Evolutionary conservation across 1,284 basidiomycete species (phyloP).

Genomic region (Ceratorhiza oryzae-sativae): DNA sequence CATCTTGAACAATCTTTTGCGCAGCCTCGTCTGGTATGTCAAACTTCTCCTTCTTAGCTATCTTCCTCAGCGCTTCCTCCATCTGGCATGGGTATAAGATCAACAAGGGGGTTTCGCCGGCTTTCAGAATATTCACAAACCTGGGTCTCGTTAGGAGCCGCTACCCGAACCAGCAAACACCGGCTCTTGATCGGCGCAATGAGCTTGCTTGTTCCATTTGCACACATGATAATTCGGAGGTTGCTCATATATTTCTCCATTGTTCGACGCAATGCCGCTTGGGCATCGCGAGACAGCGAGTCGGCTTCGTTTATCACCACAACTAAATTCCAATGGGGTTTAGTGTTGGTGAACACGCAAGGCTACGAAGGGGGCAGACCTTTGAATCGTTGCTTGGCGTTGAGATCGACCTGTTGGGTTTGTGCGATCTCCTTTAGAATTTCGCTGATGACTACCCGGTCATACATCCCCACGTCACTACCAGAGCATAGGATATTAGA

Average conservation of each 20-base stretch:
- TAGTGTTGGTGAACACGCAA: neutral
- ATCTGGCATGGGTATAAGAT: conserved; percentile 62
- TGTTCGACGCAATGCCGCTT: conserved; percentile 94
- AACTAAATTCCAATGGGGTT: conserved; percentile 61
- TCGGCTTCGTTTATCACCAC: conserved; percentile 99
- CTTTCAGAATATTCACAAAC: conserved; percentile 54
- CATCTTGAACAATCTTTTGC: conserved; percentile 77
- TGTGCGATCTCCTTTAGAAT: conserved; percentile 98
- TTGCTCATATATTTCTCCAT: conserved; percentile 99
- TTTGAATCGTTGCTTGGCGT: conserved; percentile 96
- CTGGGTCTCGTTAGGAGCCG: conserved; percentile 83
- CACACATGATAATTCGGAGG: conserved; percentile 95
- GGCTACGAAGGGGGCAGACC: conserved; percentile 58
- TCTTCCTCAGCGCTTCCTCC: conserved; percentile 76
- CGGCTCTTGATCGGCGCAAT: conserved; percentile 97
- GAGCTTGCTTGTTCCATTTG: conserved; percentile 95
- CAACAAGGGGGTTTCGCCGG: neutral
- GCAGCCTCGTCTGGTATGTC: conserved; percentile 78
- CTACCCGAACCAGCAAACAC: conserved; percentile 92
- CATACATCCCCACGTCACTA: conserved; percentile 96
- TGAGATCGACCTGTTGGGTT: conserved; percentile 97
- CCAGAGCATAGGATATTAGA: neutral
- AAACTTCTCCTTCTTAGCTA: conserved; percentile 85
- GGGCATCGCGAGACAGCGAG: conserved; percentile 91
- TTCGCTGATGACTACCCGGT: conserved; percentile 95